phyloP scores from a whole-genome alignment of 2,329 filamentous ascomycete genomes.

The Chalara sp. region DNA sequence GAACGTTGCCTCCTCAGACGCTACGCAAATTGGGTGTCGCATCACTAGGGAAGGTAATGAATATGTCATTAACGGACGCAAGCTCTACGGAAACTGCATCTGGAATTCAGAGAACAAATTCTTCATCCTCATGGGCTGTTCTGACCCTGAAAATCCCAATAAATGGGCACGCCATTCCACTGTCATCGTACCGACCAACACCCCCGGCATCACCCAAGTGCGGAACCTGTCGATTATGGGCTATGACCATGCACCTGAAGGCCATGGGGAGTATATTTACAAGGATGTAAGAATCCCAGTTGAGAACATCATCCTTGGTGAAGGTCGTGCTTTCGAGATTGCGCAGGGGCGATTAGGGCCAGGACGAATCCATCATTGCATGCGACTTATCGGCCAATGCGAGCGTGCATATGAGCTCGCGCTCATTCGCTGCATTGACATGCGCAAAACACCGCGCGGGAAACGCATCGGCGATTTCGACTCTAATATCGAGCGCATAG shows the following conservation, averaged over 20 bases:
- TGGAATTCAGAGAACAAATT: constrained; percentile 26
- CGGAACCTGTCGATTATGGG: constrained; percentile 35
- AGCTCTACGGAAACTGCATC: constrained; percentile 34
- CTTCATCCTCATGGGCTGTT: constrained; percentile 26
- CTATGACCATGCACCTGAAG: constrained; percentile 35
- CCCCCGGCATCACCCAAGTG: constrained; percentile 31
- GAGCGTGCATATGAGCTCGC: constrained; percentile 35
- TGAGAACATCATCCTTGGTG: constrained; percentile 35
- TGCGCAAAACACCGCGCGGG: constrained; percentile 32
- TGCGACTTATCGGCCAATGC: constrained; percentile 35
- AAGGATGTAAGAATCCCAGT: constrained; percentile 33
- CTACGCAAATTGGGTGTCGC: constrained; percentile 36
- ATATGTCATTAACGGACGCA: constrained; percentile 35
- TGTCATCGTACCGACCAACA: constrained; percentile 31
- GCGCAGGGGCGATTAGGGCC: constrained; percentile 34
- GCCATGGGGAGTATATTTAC: constrained; percentile 35
- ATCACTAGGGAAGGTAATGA: constrained; percentile 31
- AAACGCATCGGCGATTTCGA: constrained; percentile 35
- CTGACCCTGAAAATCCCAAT: constrained; percentile 32
- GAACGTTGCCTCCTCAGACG: constrained; percentile 41
- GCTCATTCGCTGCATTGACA: constrained; percentile 30
- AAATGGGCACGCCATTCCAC: constrained; percentile 34
- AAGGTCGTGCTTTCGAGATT: constrained; percentile 35
- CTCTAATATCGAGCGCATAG: constrained; percentile 34
- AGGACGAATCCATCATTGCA: constrained; percentile 36